phyloP scores from a whole-genome alignment of 768 basidiomycete species.

The Panus rudis region DNA sequence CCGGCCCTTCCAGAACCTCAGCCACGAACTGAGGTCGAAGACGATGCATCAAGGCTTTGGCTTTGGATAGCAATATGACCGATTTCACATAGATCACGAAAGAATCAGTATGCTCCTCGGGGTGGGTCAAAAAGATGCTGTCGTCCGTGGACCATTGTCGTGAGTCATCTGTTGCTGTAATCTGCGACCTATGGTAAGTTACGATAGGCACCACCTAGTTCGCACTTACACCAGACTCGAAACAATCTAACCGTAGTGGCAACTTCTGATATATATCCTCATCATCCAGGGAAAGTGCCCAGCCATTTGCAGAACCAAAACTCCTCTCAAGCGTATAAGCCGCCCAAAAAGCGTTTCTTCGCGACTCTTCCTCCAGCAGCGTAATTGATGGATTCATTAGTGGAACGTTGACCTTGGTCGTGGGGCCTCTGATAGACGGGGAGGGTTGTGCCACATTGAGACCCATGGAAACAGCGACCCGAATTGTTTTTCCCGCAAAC shows the following conservation, averaged over 20 bases:
- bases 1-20: too few relatives aligned
- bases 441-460: slow-evolving; percentile 57
- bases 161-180: too few relatives aligned
- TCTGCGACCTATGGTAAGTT: too few relatives aligned
- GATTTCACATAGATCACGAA: slow-evolving; percentile 66
- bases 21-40: background rate
- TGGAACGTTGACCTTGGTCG: slow-evolving; percentile 43
- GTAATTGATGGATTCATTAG: slow-evolving; percentile 53
- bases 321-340: slow-evolving; percentile 31
- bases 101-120: slow-evolving; percentile 58
- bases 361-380: slow-evolving; percentile 59
- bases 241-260: slow-evolving; percentile 52
- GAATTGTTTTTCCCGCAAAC: slow-evolving; percentile 48
- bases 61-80: slow-evolving; percentile 48
- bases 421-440: slow-evolving; percentile 43
- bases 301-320: slow-evolving; percentile 63
- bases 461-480: slow-evolving; percentile 50
- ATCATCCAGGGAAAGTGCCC: slow-evolving; percentile 68
- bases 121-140: slow-evolving; percentile 55
- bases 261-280: slow-evolving; percentile 63
- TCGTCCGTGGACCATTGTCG: slow-evolving; percentile 60
- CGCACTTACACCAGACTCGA: slow-evolving; percentile 53
- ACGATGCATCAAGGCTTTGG: slow-evolving; percentile 52
- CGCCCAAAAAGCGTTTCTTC: slow-evolving; percentile 56
- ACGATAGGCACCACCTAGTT: too few relatives aligned